phyloP scores from a whole-genome alignment of 2,329 filamentous ascomycete genomes.

The Xenoacremonium recifei region DNA sequence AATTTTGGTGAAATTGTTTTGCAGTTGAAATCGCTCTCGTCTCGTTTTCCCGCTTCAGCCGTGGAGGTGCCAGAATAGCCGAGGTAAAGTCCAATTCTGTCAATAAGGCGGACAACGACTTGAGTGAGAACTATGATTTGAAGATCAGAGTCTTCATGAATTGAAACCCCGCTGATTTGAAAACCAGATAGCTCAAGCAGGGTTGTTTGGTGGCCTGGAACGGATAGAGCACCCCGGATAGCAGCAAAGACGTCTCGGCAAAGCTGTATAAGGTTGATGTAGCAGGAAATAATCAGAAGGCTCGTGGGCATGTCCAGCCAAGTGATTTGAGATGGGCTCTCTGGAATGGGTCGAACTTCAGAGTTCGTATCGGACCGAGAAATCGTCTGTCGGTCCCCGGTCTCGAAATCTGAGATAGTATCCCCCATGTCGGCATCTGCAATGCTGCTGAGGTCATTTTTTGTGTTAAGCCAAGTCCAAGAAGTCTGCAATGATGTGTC shows the following conservation, averaged over 20 bases:
- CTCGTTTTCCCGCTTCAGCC: neutral
- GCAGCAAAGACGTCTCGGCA: neutral
- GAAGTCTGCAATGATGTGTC: neutral
- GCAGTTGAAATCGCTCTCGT: neutral
- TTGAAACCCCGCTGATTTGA: neutral
- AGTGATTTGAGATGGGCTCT: neutral
- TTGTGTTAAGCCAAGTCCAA: neutral
- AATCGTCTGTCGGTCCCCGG: neutral
- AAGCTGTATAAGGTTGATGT: neutral
- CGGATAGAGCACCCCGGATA: neutral
- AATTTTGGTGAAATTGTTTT: neutral
- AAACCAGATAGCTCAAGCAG: neutral
- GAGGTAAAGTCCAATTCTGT: neutral
- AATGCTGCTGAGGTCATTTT: neutral
- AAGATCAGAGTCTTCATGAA: neutral
- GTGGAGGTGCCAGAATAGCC: neutral
- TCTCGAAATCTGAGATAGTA: neutral
- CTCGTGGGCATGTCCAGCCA: slow-evolving; percentile 1
- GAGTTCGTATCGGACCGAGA: neutral
- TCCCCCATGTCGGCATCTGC: neutral
- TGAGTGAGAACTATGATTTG: slow-evolving; percentile 2
- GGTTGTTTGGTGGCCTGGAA: neutral
- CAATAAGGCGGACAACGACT: neutral
- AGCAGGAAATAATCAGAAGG: neutral
- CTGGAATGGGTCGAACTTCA: neutral